Percentiles rank a stretch among this genome's conserved stretches.
These are phyloP conservation scores for Aspergillus cejpii DNA, from an alignment of 2,329 filamentous ascomycete genomes.

Conservation along the genomic window DNA sequence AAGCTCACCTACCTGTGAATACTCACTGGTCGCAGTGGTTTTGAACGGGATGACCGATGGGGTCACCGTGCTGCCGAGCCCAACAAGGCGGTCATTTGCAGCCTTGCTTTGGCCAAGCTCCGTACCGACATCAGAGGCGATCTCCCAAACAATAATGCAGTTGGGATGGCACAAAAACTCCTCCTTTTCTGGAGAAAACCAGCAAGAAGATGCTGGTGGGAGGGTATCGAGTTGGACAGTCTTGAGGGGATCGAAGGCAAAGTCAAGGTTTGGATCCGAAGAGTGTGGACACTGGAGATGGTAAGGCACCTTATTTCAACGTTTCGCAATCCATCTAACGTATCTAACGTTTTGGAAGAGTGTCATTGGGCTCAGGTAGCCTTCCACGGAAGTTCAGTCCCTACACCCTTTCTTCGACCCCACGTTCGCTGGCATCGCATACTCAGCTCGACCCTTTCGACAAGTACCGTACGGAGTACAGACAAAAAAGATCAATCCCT, in stretches of 20 bases:
- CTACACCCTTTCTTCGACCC: conserved; percentile 18
- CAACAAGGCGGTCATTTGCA: conserved; percentile 97
- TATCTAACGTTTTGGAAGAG: conserved; percentile 49
- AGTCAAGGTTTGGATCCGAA: conserved; percentile 95
- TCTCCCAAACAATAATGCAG: conserved; percentile 65
- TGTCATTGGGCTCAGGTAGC: conserved; percentile 69
- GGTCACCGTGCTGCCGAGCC: conserved; percentile 95
- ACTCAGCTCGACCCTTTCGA: conserved; percentile 4
- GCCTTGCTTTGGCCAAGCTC: conserved; percentile 82
- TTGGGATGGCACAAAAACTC: conserved; percentile 97
- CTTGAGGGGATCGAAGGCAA: conserved; percentile 87
- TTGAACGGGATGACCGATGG: conserved; percentile 93
- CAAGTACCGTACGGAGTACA: conserved; percentile 10
- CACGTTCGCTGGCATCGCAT: conserved; percentile 15
- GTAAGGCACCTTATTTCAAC: conserved; percentile 38
- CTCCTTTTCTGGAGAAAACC: conserved; percentile 98
- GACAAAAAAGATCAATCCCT: conserved; percentile 8
- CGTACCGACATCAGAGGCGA: conserved; percentile 83
- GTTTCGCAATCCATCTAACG: background rate
- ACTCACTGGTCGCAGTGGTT: conserved; percentile 57
- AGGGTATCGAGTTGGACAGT: conserved; percentile 83
- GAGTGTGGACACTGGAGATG: conserved; percentile 98
- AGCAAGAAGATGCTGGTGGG: conserved; percentile 96
- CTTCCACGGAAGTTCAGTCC: conserved; percentile 9
- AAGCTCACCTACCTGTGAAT: background rate